phyloP scores from a whole-genome alignment of 2,329 filamentous ascomycete species.

The Cordyceps fumosorosea region DNA sequence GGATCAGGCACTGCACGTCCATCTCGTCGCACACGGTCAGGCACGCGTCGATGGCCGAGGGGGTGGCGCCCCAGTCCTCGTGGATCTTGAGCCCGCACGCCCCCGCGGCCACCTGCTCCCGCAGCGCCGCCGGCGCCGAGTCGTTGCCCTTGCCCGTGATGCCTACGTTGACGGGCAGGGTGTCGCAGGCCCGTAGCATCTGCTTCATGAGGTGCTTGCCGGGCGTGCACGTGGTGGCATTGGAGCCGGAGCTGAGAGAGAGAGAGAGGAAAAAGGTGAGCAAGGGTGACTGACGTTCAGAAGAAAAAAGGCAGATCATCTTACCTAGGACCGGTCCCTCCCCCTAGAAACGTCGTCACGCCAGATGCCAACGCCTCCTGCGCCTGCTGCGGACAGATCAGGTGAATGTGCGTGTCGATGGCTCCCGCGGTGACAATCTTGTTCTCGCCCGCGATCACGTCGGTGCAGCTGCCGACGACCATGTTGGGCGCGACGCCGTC shows the following conservation, averaged over 20 bases:
- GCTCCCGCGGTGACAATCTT: constrained; percentile 89
- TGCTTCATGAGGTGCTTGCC: constrained; percentile 74
- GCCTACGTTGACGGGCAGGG: constrained; percentile 76
- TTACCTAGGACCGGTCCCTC: constrained; percentile 81
- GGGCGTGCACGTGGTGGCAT: constrained; percentile 87
- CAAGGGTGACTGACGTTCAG: neutral
- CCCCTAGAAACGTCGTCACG: constrained; percentile 84
- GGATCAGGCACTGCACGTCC: constrained; percentile 89
- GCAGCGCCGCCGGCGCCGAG: constrained; percentile 59
- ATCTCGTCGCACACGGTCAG: constrained; percentile 80
- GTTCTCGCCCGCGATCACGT: constrained; percentile 85
- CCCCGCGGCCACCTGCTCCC: constrained; percentile 75
- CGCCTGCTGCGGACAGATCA: constrained; percentile 90
- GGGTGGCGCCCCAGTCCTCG: constrained; percentile 92
- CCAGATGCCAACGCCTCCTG: constrained; percentile 78
- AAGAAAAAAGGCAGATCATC: constrained; percentile 14
- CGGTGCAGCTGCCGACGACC: constrained; percentile 81
- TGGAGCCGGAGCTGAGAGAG: constrained; percentile 23
- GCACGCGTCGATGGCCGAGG: constrained; percentile 84
- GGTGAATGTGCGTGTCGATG: constrained; percentile 86
- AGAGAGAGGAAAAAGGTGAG: neutral
- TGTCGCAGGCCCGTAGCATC: constrained; percentile 85
- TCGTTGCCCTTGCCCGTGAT: constrained; percentile 96
- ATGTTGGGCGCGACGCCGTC: constrained; percentile 72
- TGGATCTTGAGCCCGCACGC: constrained; percentile 89